A percentile compares a stretch with the other conserved stretches of the same genome.
Conservation (phyloP, 2,329 filamentous ascomycete genomes). For the Sporothrix phasma region DNA sequence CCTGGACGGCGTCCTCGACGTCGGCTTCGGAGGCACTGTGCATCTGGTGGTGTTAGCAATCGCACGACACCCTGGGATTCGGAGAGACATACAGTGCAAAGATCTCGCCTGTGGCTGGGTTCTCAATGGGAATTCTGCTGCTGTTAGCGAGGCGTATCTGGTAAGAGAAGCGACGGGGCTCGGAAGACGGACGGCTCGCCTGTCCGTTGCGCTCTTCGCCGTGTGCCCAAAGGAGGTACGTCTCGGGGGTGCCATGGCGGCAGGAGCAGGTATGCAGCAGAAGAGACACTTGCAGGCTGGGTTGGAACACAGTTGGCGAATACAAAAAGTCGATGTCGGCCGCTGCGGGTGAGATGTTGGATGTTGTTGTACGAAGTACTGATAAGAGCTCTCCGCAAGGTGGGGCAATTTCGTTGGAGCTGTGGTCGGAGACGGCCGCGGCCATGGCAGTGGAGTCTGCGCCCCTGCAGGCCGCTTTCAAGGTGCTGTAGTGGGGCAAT, state of each 20-base stretch:
- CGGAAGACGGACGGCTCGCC: slow-evolving; percentile 21
- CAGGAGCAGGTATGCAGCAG: not conserved
- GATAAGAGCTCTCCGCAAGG: not conserved
- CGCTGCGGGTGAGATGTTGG: too few relatives aligned
- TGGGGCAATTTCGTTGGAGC: not conserved
- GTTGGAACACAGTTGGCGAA: not conserved
- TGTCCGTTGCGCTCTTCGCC: slow-evolving; percentile 17
- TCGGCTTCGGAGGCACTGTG: slow-evolving; percentile 37
- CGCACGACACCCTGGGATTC: not conserved
- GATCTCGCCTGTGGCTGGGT: slow-evolving; percentile 22
- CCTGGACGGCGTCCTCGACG: slow-evolving; percentile 32
- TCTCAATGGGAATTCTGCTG: slow-evolving; percentile 22
- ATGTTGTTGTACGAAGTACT: not conserved
- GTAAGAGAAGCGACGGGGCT: not conserved
- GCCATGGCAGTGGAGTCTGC: not conserved
- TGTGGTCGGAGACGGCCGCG: not conserved
- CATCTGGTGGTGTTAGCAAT: slow-evolving; percentile 28
- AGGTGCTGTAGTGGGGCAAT: not conserved
- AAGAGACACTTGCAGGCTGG: not conserved
- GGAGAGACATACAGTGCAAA: slow-evolving; percentile 19
- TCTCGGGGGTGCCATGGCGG: not conserved
- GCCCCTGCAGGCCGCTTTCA: not conserved
- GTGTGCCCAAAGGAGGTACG: slow-evolving; percentile 17
- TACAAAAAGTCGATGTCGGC: not conserved
- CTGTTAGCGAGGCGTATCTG: not conserved